Evolutionary conservation across 495 filamentous ascomycete species (phyloP), one percentile per base, ranked within the genome.

Genomic region (Talaromyces liani): DNA sequence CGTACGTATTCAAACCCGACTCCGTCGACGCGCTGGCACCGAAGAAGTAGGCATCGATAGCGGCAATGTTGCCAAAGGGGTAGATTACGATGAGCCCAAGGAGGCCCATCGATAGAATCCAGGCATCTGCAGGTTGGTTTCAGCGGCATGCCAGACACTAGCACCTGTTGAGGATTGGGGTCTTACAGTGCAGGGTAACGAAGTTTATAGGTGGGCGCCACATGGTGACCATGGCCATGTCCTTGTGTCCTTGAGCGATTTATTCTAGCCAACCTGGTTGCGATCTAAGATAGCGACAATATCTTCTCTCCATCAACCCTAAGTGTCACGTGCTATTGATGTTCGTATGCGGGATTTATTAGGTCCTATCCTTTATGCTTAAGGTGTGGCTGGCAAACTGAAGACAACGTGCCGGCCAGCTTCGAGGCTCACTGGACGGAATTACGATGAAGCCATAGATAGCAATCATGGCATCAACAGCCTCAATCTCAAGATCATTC

Each of bases 111-210:
- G 64, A 65, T 51, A 79, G 67, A 31, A 79, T 75, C 65, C 70
- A 79, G 25, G 72, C 67, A 66, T 79, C 76, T 79, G 58, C 14
- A n/a, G 25, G 18, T 31, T 31, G 14, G 47, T 6, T 4, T 61
- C 14, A 34, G 64, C 65, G 34, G 65, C 60, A 27, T 33, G 25
- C 3, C 53, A 33, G 18, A 31, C 29, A 31, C 29, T 7, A 25
- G 39, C 6, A 22, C 55, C 18, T 56, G 27, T 51, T 9, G 41
- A 36, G 31, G 53, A 39, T 31, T 31, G 29, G 49, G 57, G 16
- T 56, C 67, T 18, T 63, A 76, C 72, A 88, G 72, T 88, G 84
- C 60, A 90, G 65, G 1, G 85, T 86, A 70, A 93, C 88, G 73
- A 91, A 93, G 72, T 91, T 91, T 53, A 87, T 62, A 0, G 66